Evolutionary conservation across 2,329 filamentous ascomycete species (phyloP).

Genomic region (Cladophialophora carrionii): DNA sequence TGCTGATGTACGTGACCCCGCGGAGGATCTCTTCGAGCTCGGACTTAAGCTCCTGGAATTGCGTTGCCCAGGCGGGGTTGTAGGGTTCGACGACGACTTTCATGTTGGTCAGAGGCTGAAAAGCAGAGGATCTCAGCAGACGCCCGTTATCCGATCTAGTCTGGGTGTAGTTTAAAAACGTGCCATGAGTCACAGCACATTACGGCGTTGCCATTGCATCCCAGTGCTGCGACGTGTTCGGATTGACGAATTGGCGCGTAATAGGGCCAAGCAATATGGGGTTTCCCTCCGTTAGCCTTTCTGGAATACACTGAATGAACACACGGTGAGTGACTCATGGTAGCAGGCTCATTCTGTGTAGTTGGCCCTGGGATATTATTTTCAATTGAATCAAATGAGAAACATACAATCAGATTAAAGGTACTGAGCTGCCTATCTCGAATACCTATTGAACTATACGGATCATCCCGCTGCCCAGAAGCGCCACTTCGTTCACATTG

Average conservation of each 20-base stretch:
- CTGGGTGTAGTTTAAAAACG: not conserved
- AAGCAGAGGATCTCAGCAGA: not conserved
- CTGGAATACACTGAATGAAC: no score
- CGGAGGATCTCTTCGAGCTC: constrained; percentile 29
- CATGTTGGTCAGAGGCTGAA: constrained; percentile 7
- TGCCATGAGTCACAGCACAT: not conserved
- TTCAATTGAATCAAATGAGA: no score
- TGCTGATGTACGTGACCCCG: constrained; percentile 32
- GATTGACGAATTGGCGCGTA: not conserved
- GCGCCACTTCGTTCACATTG: no score
- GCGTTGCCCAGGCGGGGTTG: constrained; percentile 26
- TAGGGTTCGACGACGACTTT: constrained; percentile 32
- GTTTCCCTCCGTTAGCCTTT: no score
- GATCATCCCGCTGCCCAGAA: no score
- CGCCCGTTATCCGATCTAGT: not conserved
- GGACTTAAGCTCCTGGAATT: constrained; percentile 30
- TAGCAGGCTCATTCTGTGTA: no score
- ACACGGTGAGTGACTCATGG: no score
- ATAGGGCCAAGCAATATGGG: no score
- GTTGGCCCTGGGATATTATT: no score
- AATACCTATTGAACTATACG: no score
- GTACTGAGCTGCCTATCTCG: no score
- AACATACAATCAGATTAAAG: no score
- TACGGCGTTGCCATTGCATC: not conserved
- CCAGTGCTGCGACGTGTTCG: not conserved